Evolutionary conservation across 805 yeast species (phyloP).

Genomic region (Barnettozyma vustinii): DNA sequence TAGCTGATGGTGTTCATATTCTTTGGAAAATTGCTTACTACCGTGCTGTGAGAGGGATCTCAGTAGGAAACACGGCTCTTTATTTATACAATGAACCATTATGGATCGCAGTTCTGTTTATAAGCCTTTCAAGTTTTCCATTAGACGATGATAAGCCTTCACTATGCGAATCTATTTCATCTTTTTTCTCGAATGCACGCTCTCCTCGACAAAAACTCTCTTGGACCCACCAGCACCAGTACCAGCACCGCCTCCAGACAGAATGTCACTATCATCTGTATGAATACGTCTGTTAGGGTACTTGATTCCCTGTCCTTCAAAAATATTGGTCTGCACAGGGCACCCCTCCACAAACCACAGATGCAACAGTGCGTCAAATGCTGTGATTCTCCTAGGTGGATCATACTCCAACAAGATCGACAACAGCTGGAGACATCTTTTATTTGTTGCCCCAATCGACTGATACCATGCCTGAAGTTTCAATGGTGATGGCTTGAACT

Average conservation of each 20-base stretch:
- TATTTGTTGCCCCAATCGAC: slow-evolving; percentile 70
- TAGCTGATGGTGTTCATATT: no score
- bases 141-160: no score
- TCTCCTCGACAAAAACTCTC: slow-evolving; percentile 24
- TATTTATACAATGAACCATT: no score
- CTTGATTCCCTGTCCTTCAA: slow-evolving; percentile 63
- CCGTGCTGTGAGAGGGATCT: no score
- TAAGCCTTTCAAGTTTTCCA: no score
- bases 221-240: slow-evolving; percentile 27
- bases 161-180: slow-evolving; percentile 13
- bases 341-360: slow-evolving; percentile 73
- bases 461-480: slow-evolving; percentile 83
- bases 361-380: slow-evolving; percentile 69
- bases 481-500: slow-evolving; percentile 52
- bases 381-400: slow-evolving; percentile 74
- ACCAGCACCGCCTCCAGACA: slow-evolving; percentile 19
- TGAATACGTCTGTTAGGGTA: slow-evolving; percentile 87
- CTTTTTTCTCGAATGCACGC: slow-evolving; percentile 23
- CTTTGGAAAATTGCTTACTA: no score
- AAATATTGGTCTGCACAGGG: slow-evolving; percentile 67
- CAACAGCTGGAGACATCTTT: slow-evolving; percentile 60
- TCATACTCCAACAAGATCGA: slow-evolving; percentile 70
- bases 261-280: slow-evolving; percentile 78
- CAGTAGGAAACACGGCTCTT: no score
- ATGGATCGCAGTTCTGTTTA: no score